Evolutionary conservation across 75 land plant genomes (phyloP).

Genomic region (Sequoia sempervirens): DNA sequence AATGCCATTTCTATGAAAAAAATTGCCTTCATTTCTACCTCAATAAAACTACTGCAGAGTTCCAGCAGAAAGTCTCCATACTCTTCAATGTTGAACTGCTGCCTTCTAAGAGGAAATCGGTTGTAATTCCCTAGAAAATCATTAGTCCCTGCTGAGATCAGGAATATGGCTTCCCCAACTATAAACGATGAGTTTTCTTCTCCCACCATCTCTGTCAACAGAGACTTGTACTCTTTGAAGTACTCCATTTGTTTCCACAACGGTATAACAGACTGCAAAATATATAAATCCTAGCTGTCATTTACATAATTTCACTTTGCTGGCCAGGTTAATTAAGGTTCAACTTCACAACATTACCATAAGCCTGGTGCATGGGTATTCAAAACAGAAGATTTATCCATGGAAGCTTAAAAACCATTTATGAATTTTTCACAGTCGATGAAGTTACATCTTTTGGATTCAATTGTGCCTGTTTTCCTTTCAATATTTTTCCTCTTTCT

Average conservation of each 20-base stretch:
- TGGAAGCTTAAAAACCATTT: background rate
- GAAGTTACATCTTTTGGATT: too few relatives aligned
- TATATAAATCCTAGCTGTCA: too few relatives aligned
- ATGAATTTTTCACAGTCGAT: too few relatives aligned
- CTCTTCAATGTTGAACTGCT: conserved; percentile 25
- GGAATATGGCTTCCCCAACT: conserved; percentile 22
- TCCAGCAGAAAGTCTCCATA: conserved; percentile 34
- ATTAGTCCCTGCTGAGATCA: conserved; percentile 45
- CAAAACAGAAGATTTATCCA: background rate
- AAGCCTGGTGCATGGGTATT: too few relatives aligned
- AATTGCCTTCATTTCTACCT: background rate
- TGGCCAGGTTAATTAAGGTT: too few relatives aligned
- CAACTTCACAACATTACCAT: too few relatives aligned
- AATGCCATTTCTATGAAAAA: background rate
- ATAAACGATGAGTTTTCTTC: conserved; percentile 13
- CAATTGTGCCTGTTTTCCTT: too few relatives aligned
- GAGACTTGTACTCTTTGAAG: conserved; percentile 36
- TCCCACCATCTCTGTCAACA: conserved; percentile 33
- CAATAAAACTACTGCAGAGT: conserved; percentile 23
- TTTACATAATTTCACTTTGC: too few relatives aligned
- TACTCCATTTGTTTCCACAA: conserved; percentile 39
- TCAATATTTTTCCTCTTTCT: too few relatives aligned
- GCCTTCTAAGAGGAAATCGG: conserved; percentile 21
- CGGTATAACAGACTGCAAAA: conserved; percentile 39
- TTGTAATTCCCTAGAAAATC: conserved; percentile 52